Evolutionary conservation across 257 asterid genomes (phyloP).

Genomic region (Solanum bulbocastanum): DNA sequence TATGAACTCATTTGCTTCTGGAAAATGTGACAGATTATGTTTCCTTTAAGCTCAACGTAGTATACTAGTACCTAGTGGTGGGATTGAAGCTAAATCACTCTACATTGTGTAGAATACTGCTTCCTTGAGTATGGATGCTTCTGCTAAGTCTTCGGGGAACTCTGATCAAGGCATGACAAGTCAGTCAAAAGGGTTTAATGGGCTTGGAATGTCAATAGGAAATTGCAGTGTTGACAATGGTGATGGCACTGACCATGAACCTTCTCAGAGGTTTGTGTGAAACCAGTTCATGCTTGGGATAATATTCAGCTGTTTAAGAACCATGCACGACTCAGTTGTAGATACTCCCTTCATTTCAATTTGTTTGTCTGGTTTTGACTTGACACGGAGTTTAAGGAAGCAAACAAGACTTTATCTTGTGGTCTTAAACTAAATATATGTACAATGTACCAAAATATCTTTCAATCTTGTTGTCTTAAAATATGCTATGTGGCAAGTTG

Average conservation of each 20-base stretch:
- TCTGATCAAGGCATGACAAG: slow-evolving; percentile 44
- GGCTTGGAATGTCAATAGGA: slow-evolving; percentile 71
- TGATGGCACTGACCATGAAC: slow-evolving; percentile 41
- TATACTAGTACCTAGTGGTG: background rate
- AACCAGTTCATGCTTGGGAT: background rate
- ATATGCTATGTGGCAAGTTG: background rate
- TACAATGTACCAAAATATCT: background rate
- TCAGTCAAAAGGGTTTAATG: slow-evolving; percentile 65
- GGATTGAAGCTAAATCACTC: background rate
- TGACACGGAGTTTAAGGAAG: background rate
- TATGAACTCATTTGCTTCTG: background rate
- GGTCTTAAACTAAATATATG: too few relatives aligned
- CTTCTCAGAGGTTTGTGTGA: slow-evolving; percentile 65
- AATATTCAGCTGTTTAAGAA: background rate
- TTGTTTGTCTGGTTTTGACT: background rate
- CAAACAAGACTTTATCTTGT: background rate
- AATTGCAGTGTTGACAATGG: slow-evolving; percentile 41
- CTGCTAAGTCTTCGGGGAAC: slow-evolving; percentile 41
- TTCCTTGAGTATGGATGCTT: slow-evolving; percentile 46
- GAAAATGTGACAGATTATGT: background rate
- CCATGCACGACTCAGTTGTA: background rate
- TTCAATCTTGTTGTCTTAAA: background rate
- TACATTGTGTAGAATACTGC: slow-evolving; percentile 45
- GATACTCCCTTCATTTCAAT: background rate
- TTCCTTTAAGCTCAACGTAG: background rate